Evolutionary conservation across 495 filamentous ascomycete genomes (phyloP).

Genomic region (Penicillium maclennaniae): DNA sequence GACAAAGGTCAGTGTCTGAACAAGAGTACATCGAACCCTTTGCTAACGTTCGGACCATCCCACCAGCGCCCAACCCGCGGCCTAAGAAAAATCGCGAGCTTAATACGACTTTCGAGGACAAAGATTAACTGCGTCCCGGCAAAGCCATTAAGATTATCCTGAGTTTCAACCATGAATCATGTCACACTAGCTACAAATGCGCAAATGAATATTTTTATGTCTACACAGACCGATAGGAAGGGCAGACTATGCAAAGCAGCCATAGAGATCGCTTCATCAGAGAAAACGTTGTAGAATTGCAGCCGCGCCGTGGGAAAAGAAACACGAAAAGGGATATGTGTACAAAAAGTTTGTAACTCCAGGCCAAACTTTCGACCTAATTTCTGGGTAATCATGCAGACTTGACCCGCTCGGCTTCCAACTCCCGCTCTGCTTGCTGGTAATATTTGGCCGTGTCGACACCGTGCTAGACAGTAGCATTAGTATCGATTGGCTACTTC

Average conservation of each 20-base stretch:
- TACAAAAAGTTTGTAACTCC: conserved; percentile 27
- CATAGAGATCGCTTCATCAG: neutral
- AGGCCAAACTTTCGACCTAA: conserved; percentile 1
- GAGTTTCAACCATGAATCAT: neutral
- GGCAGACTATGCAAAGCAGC: neutral
- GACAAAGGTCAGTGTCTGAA: conserved; percentile 57
- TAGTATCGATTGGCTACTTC: neutral
- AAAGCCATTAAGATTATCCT: too few species aligned
- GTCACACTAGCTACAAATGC: neutral
- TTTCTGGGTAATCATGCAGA: conserved; percentile 18
- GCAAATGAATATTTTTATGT: neutral
- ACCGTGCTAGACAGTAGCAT: conserved; percentile 61
- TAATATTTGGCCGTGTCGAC: conserved; percentile 99
- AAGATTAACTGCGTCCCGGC: neutral
- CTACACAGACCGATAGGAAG: neutral
- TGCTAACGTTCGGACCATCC: conserved; percentile 21
- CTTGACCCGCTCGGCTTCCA: conserved; percentile 68
- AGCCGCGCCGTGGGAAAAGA: conserved; percentile 24
- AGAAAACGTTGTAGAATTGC: conserved; percentile 22
- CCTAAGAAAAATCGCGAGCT: conserved; percentile 51
- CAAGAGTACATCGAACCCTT: neutral
- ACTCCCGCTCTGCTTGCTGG: conserved; percentile 86
- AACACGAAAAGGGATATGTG: conserved; percentile 27
- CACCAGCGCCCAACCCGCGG: conserved; percentile 57
- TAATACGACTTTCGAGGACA: conserved; percentile 38